Percentiles rank a stretch among this genome's conserved stretches.
These are phyloP conservation scores for Cryphonectria radicalis DNA, from an alignment of 2,329 filamentous ascomycete species.

Conservation along the genomic window DNA sequence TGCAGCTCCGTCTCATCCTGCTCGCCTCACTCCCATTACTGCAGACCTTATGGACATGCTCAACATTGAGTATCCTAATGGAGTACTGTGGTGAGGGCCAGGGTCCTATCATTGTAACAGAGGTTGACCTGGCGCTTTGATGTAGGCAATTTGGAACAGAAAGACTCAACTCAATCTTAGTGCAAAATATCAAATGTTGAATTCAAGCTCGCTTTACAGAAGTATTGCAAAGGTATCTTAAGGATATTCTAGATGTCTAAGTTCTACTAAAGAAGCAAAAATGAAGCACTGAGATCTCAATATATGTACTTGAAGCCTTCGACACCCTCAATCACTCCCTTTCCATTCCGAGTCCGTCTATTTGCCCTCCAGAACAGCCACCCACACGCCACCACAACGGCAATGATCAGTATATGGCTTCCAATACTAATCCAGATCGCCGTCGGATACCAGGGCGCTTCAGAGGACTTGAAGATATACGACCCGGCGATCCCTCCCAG, in stretches of 20 bases:
- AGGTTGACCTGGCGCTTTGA: too few species aligned
- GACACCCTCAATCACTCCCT: conserved; percentile 28
- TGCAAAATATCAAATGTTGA: too few species aligned
- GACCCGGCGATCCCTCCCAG: conserved; percentile 29
- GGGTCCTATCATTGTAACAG: too few species aligned
- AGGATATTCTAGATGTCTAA: neutral
- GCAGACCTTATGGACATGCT: too few species aligned
- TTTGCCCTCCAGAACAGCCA: conserved; percentile 28
- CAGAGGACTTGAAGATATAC: conserved; percentile 25
- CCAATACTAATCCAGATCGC: conserved; percentile 29
- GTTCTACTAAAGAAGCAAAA: neutral
- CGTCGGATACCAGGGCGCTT: conserved; percentile 28
- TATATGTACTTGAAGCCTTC: conserved; percentile 28
- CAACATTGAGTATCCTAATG: too few species aligned
- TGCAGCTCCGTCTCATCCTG: neutral
- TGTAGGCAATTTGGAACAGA: too few species aligned
- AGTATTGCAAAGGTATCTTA: too few species aligned
- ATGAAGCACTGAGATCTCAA: neutral
- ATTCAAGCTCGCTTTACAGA: too few species aligned
- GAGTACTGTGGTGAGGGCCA: too few species aligned
- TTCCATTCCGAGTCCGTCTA: conserved; percentile 12
- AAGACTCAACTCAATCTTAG: too few species aligned
- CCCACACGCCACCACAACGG: conserved; percentile 17
- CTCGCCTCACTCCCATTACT: neutral
- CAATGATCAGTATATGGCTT: conserved; percentile 27